Evolutionary conservation across 163 green algal genomes (phyloP), one percentile per base, ranked within the genome.

Genomic region (Coccomyxa subellipsoidea): DNA sequence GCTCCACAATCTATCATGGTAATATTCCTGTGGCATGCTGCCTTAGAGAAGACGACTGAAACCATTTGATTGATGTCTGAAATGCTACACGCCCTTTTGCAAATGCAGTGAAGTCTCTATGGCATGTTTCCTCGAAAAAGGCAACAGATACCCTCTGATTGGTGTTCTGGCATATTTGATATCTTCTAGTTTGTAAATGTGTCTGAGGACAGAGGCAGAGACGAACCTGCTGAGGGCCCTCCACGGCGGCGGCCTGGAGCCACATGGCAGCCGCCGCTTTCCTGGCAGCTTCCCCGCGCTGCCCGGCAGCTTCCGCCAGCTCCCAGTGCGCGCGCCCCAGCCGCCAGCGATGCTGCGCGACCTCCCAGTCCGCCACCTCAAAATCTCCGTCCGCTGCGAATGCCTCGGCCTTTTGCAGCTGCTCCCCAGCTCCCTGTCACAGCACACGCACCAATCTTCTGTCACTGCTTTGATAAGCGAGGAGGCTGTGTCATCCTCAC

Each of bases 291-390:
- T 37, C 66, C 21, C 2, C 7, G 7, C 31, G 10, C 70, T 77
- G 2, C 32, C 18, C 32, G 31, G 70, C 66, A 8, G 66, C 66
- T 73, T 32, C 66, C 27, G 21, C 7, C 66, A 73, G 66, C 66
- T 73, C 66, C 66, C 66, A 73, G 2, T 47, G 90, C 10, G 84
- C 80, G 78, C 88, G 78, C 8, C 87, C 89, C 69, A 92, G 85
- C 5, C 83, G 78, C 53, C 85, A 85, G 47, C 81, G 72, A 73
- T 88, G 77, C 71, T 90, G 77, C 15, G 81, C 85, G 15, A 92
- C 29, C 76, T 93, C 84, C 23, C 32, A 84, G 83, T 90, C 85
- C 69, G 86, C 84, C 36, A 79, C 37, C 25, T 80, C 66, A 6
- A 72, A 34, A 3, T 76, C 81, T 1, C 38, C 32, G 25, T 36